Evolutionary conservation across 805 yeast genomes (phyloP).

Genomic region (Suhomyces faveliae): DNA sequence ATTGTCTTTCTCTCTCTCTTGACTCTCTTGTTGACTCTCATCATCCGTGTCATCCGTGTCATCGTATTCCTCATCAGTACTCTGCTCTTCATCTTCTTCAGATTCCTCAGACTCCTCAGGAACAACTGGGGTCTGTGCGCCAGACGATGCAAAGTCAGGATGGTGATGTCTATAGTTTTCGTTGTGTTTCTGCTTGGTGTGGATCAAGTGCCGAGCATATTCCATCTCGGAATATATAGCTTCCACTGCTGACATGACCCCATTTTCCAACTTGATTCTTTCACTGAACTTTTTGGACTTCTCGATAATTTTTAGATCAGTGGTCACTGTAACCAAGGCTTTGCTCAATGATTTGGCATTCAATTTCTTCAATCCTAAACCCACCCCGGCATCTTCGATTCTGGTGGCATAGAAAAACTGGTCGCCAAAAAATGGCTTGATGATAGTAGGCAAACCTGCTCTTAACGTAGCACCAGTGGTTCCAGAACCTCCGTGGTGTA

Average conservation of each 20-base stretch:
- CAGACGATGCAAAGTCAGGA: conserved; percentile 21
- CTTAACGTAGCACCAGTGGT: conserved; percentile 90
- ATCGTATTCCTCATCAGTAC: conserved; percentile 12
- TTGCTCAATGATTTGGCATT: conserved; percentile 60
- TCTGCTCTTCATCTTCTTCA: too few species aligned
- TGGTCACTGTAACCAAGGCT: conserved; percentile 68
- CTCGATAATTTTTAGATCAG: conserved; percentile 62
- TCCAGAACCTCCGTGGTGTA: conserved; percentile 97
- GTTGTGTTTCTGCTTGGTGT: conserved; percentile 42
- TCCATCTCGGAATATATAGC: conserved; percentile 76
- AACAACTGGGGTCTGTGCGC: conserved; percentile 26
- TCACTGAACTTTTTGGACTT: conserved; percentile 65
- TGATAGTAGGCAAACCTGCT: conserved; percentile 83
- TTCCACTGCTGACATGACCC: conserved; percentile 74
- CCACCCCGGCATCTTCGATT: conserved; percentile 87
- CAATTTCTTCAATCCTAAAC: conserved; percentile 66
- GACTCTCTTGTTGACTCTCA: conserved; percentile 6
- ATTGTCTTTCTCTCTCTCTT: too few species aligned
- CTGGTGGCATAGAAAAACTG: conserved; percentile 89
- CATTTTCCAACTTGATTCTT: conserved; percentile 69
- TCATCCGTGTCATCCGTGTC: conserved; percentile 11
- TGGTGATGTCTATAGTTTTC: conserved; percentile 21
- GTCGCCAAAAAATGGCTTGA: conserved; percentile 95
- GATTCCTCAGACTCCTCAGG: conserved; percentile 18
- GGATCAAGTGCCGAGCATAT: conserved; percentile 63